These are phyloP conservation scores for Phytopythium litorale DNA, from an alignment of 352 stramenopile genomes.

Conservation along the genomic window DNA sequence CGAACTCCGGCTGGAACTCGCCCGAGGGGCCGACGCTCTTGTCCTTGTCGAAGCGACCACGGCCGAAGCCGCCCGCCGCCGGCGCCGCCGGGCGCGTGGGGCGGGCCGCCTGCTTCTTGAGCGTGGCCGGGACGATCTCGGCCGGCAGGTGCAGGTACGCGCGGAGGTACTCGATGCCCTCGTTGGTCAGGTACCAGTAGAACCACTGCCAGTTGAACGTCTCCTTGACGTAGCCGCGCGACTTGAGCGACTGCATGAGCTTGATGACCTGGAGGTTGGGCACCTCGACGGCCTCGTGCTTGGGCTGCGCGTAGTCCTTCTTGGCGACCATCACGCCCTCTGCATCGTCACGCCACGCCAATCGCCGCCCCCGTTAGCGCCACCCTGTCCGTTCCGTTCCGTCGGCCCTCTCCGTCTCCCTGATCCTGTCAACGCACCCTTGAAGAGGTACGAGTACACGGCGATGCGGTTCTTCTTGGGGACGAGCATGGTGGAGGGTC, in stretches of 20 bases:
- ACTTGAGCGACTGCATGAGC: slow-evolving; percentile 98
- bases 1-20: slow-evolving; percentile 89
- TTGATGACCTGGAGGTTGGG: slow-evolving; percentile 98
- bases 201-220: slow-evolving; percentile 99
- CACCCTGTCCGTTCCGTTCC: too few species aligned
- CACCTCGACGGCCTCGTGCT: slow-evolving; percentile 97
- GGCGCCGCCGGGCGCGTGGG: slow-evolving; percentile 77
- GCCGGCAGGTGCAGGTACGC: slow-evolving; percentile 97
- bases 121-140: slow-evolving; percentile 98
- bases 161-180: slow-evolving; percentile 99
- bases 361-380: neutral
- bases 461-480: slow-evolving; percentile 99
- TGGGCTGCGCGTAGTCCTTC: slow-evolving; percentile 85
- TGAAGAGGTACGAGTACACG: slow-evolving; percentile 98
- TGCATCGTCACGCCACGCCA: slow-evolving; percentile 9
- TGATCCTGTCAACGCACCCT: too few species aligned
- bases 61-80: slow-evolving; percentile 70
- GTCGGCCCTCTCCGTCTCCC: too few species aligned
- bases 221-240: slow-evolving; percentile 96
- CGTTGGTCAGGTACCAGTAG: slow-evolving; percentile 99
- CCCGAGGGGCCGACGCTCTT: slow-evolving; percentile 85
- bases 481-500: slow-evolving; percentile 84
- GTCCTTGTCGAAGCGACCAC: slow-evolving; percentile 87
- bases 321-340: slow-evolving; percentile 90
- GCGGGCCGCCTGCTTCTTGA: slow-evolving; percentile 95